phyloP scores from a whole-genome alignment of 2,329 filamentous ascomycete species.

The Sarocladium oryzae region DNA sequence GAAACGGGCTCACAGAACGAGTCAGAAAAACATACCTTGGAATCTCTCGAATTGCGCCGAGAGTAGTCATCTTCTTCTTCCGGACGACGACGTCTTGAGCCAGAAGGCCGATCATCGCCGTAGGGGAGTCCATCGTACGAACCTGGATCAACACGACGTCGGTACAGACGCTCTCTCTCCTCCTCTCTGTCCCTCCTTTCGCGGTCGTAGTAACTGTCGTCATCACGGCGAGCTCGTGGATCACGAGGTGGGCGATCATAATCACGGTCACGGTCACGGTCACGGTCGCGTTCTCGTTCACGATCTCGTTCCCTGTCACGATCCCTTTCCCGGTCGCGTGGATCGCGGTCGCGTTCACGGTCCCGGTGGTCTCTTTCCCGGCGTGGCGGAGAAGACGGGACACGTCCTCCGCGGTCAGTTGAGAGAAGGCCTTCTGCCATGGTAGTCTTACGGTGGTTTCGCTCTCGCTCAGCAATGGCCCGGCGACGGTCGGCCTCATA shows the following conservation, averaged over 20 bases:
- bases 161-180: slow-evolving; percentile 82
- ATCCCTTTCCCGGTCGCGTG: slow-evolving; percentile 28
- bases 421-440: slow-evolving; percentile 59
- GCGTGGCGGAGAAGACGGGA: slow-evolving; percentile 28
- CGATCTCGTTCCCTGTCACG: slow-evolving; percentile 23
- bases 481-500: slow-evolving; percentile 95
- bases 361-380: slow-evolving; percentile 29
- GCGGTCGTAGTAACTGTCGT: slow-evolving; percentile 69
- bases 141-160: slow-evolving; percentile 68
- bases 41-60: slow-evolving; percentile 57
- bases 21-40: slow-evolving; percentile 55
- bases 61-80: slow-evolving; percentile 69
- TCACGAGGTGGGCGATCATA: slow-evolving; percentile 36
- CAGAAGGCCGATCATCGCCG: slow-evolving; percentile 63
- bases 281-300: slow-evolving; percentile 30
- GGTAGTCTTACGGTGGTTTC: slow-evolving; percentile 78
- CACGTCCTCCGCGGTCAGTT: slow-evolving; percentile 40
- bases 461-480: slow-evolving; percentile 88
- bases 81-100: slow-evolving; percentile 66
- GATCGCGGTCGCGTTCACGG: slow-evolving; percentile 36
- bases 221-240: slow-evolving; percentile 51
- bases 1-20: too few species aligned
- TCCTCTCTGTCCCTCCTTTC: slow-evolving; percentile 84
- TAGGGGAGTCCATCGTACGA: slow-evolving; percentile 87
- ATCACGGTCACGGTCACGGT: slow-evolving; percentile 34